phyloP scores from a whole-genome alignment of 2,329 filamentous ascomycete genomes.

The Arachnomyces sp. region DNA sequence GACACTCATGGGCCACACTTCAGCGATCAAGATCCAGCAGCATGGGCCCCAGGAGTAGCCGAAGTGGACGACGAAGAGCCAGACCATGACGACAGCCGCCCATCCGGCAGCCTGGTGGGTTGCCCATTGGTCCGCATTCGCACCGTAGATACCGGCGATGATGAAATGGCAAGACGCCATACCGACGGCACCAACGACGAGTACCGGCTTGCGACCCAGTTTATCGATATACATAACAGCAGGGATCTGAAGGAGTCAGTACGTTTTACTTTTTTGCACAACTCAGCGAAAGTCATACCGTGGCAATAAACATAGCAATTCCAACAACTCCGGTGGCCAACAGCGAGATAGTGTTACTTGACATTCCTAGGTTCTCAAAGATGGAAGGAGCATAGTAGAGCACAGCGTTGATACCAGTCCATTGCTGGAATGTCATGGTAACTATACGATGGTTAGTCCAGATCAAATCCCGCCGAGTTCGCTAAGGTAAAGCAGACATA shows the following conservation, averaged over 20 bases:
- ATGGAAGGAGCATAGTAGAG: conserved; percentile 30
- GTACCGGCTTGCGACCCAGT: conserved; percentile 23
- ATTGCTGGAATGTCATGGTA: conserved; percentile 38
- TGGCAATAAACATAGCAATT: conserved; percentile 20
- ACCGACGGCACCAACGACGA: conserved; percentile 48
- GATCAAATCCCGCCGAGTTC: conserved; percentile 26
- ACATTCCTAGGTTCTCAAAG: conserved; percentile 19
- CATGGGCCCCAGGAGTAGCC: conserved; percentile 66
- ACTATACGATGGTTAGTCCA: conserved; percentile 44
- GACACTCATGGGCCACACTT: conserved; percentile 64
- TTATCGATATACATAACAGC: conserved; percentile 26
- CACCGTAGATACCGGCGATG: conserved; percentile 58
- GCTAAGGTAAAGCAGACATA: neutral
- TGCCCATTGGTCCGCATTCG: conserved; percentile 50
- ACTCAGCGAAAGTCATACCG: conserved; percentile 1
- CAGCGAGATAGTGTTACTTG: conserved; percentile 19
- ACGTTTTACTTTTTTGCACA: neutral
- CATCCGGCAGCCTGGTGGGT: conserved; percentile 54
- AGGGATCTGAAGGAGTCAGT: conserved; percentile 16
- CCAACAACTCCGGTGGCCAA: conserved; percentile 25
- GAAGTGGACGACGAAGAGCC: conserved; percentile 65
- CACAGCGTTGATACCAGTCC: conserved; percentile 42
- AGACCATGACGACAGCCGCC: conserved; percentile 49
- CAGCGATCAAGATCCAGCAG: conserved; percentile 65
- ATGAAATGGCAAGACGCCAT: conserved; percentile 63